Evolutionary conservation across 2,329 filamentous ascomycete species (phyloP).

Genomic region (Scytalidium lignicola): DNA sequence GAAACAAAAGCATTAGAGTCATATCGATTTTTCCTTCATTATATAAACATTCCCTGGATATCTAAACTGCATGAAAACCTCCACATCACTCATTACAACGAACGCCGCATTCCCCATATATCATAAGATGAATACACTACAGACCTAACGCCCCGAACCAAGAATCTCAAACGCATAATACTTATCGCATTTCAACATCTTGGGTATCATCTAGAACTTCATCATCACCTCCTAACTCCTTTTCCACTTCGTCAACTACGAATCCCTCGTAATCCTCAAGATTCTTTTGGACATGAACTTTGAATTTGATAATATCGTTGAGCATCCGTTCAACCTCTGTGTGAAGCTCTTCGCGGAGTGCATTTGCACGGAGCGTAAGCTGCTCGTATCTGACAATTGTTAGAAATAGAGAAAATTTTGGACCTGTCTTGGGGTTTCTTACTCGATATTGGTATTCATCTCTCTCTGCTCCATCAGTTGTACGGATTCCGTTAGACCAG

Average conservation of each 20-base stretch:
- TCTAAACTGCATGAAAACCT: not conserved
- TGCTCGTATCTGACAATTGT: slow-evolving; percentile 69
- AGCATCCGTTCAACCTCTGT: slow-evolving; percentile 94
- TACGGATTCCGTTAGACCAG: slow-evolving; percentile 76
- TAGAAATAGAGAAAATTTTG: slow-evolving; percentile 6
- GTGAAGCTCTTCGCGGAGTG: slow-evolving; percentile 93
- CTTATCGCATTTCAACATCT: slow-evolving; percentile 36
- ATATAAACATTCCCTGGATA: not conserved
- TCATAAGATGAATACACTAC: not conserved
- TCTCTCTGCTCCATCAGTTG: slow-evolving; percentile 91
- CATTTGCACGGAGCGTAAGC: slow-evolving; percentile 74
- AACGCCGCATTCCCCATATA: not conserved
- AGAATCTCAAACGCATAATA: not conserved
- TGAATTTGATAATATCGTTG: slow-evolving; percentile 97
- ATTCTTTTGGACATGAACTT: slow-evolving; percentile 90
- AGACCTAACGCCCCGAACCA: not conserved
- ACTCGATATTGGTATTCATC: slow-evolving; percentile 96
- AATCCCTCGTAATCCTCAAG: slow-evolving; percentile 93
- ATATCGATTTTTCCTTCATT: no score
- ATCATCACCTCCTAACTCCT: slow-evolving; percentile 63
- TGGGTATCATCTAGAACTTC: slow-evolving; percentile 50
- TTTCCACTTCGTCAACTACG: slow-evolving; percentile 88
- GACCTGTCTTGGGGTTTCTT: slow-evolving; percentile 28
- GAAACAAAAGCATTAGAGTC: no score
- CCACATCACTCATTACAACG: not conserved